Percentiles rank a stretch among this genome's conserved stretches.
phyloP scores from a whole-genome alignment of 805 yeast genomes.

The Kluyveromyces siamensis region DNA sequence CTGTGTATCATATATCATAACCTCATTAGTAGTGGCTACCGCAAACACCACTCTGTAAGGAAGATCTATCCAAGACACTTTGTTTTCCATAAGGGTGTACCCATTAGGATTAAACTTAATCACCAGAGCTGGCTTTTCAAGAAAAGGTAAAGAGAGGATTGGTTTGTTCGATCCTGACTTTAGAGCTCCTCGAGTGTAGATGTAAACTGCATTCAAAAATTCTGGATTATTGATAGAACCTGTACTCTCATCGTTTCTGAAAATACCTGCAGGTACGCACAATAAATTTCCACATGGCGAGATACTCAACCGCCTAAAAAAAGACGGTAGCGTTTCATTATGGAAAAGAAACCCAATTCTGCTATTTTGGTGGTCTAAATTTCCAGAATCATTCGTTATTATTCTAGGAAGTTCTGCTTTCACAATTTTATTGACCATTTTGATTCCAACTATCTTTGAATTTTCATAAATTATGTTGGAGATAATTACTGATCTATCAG shows the following conservation, averaged over 20 bases:
- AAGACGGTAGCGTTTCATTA: slow-evolving; percentile 81
- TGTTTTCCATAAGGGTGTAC: slow-evolving; percentile 30
- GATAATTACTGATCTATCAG: slow-evolving; percentile 77
- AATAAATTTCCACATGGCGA: slow-evolving; percentile 85
- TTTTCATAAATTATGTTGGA: slow-evolving; percentile 30
- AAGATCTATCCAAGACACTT: slow-evolving; percentile 37
- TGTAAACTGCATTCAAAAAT: slow-evolving; percentile 60
- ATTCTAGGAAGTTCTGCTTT: slow-evolving; percentile 48
- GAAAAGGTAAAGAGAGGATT: slow-evolving; percentile 67
- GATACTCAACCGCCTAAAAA: slow-evolving; percentile 76
- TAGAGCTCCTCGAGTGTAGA: slow-evolving; percentile 66
- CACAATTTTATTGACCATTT: slow-evolving; percentile 35
- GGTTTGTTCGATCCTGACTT: slow-evolving; percentile 45
- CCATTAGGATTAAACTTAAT: slow-evolving; percentile 65
- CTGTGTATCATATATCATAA: slow-evolving; percentile 75
- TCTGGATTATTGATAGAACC: slow-evolving; percentile 28
- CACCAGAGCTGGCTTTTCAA: slow-evolving; percentile 77
- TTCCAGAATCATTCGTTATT: slow-evolving; percentile 4
- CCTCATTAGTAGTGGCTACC: slow-evolving; percentile 84
- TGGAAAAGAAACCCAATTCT: slow-evolving; percentile 53
- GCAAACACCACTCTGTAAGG: slow-evolving; percentile 85
- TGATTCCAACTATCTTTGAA: slow-evolving; percentile 13
- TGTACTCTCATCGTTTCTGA: slow-evolving; percentile 27
- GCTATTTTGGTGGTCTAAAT: slow-evolving; percentile 13
- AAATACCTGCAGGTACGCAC: slow-evolving; percentile 68